Evolutionary conservation across 2,329 filamentous ascomycete species (phyloP).

Genomic region (Colletotrichum sp.): DNA sequence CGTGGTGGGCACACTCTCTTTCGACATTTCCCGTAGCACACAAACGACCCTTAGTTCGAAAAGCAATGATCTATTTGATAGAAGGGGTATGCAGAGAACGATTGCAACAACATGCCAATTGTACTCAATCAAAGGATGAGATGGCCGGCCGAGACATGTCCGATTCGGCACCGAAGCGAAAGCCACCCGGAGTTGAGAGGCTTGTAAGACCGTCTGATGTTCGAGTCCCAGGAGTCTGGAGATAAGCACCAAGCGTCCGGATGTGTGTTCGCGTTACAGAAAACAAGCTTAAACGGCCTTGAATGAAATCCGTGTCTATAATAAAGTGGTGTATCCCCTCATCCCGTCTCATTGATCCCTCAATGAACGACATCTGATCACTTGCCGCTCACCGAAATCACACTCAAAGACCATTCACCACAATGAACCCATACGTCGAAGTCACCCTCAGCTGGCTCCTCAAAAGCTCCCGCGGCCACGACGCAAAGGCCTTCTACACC

Average conservation of each 20-base stretch:
- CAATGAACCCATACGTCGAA: constrained; percentile 37
- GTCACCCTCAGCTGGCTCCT: constrained; percentile 44
- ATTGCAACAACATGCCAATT: background rate
- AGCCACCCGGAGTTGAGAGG: background rate
- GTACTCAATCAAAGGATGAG: background rate
- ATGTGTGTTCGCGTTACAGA: background rate
- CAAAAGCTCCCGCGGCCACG: constrained; percentile 38
- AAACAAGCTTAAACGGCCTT: background rate
- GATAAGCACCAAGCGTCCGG: background rate
- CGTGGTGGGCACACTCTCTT: background rate
- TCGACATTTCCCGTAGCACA: background rate
- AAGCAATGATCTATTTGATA: too few species aligned
- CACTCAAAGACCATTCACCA: background rate
- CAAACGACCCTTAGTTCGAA: too few species aligned
- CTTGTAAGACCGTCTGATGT: background rate
- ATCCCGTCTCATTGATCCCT: background rate
- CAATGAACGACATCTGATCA: background rate
- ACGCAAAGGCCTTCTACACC: constrained; percentile 42
- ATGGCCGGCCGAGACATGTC: background rate
- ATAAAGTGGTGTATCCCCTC: background rate
- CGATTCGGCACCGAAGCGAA: background rate
- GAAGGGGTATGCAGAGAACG: background rate
- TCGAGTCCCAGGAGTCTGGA: background rate
- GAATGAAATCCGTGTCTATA: background rate
- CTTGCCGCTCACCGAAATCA: background rate